These are phyloP conservation scores for Globisporangium heterothallicum DNA, from an alignment of 352 stramenopile species.

Conservation along the genomic window DNA sequence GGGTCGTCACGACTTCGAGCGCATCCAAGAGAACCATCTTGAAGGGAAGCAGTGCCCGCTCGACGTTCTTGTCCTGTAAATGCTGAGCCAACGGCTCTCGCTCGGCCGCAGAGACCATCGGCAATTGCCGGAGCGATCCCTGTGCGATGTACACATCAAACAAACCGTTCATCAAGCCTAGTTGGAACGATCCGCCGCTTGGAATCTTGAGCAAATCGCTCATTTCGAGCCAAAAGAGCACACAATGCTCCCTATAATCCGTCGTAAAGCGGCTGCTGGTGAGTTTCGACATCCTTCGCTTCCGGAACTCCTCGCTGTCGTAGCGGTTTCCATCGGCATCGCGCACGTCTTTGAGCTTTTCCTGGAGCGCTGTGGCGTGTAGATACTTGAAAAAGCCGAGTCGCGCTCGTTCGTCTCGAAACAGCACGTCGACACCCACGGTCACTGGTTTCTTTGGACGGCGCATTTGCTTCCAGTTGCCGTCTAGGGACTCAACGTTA, in stretches of 20 bases:
- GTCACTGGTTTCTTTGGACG: slow-evolving; percentile 27
- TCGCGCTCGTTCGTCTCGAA: slow-evolving; percentile 48
- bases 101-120: slow-evolving; percentile 46
- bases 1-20: slow-evolving; percentile 42
- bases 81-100: slow-evolving; percentile 39
- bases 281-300: slow-evolving; percentile 20
- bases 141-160: slow-evolving; percentile 53
- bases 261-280: slow-evolving; percentile 19
- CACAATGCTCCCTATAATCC: slow-evolving; percentile 56
- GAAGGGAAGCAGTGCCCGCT: slow-evolving; percentile 37
- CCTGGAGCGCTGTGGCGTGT: slow-evolving; percentile 26
- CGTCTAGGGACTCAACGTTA: neutral
- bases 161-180: slow-evolving; percentile 53
- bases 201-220: slow-evolving; percentile 62
- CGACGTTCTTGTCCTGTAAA: slow-evolving; percentile 34
- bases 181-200: slow-evolving; percentile 39
- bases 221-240: slow-evolving; percentile 69
- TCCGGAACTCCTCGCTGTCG: slow-evolving; percentile 4
- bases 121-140: slow-evolving; percentile 30
- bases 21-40: slow-evolving; percentile 66
- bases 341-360: slow-evolving; percentile 22
- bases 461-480: slow-evolving; percentile 1
- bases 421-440: slow-evolving; percentile 43
- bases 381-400: slow-evolving; percentile 58
- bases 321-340: slow-evolving; percentile 4